Conservation (phyloP, 495 filamentous ascomycete species). For the Glutinoglossum americanum region DNA sequence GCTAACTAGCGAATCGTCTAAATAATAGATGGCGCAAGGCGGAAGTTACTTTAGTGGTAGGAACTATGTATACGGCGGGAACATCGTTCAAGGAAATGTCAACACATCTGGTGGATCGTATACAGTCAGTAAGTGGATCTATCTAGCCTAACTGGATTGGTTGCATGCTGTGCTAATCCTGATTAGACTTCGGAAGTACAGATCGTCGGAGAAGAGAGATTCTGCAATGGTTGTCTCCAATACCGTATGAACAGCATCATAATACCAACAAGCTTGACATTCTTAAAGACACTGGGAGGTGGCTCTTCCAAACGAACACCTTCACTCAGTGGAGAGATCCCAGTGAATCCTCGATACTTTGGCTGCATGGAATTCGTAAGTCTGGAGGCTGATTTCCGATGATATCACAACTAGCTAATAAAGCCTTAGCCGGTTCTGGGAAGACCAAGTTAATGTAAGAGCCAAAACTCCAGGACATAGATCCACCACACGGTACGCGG, state of each 20-base stretch:
- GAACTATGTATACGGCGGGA: no score
- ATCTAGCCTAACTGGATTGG: no score
- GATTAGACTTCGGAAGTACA: background rate
- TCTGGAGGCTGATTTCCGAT: background rate
- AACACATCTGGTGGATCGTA: no score
- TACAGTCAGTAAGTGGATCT: no score
- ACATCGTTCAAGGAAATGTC: no score
- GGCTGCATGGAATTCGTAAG: conserved; percentile 8
- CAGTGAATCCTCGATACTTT: background rate
- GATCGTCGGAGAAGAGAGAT: background rate
- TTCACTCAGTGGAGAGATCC: conserved; percentile 5
- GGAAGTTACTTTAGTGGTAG: no score
- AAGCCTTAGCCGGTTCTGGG: conserved; percentile 1
- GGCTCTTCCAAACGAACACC: conserved; percentile 3
- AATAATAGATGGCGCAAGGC: no score
- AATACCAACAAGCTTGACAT: background rate
- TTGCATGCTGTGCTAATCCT: no score
- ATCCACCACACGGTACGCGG: no score
- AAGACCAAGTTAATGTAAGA: conserved; percentile 9
- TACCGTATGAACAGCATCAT: background rate
- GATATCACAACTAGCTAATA: no score
- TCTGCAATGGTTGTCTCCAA: background rate
- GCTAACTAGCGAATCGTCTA: no score
- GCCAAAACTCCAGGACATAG: no score
- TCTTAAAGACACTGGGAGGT: conserved; percentile 1